These are phyloP conservation scores for Melastoma malabathricum DNA, from an alignment of 345 rosid genomes.

Conservation along the genomic window DNA sequence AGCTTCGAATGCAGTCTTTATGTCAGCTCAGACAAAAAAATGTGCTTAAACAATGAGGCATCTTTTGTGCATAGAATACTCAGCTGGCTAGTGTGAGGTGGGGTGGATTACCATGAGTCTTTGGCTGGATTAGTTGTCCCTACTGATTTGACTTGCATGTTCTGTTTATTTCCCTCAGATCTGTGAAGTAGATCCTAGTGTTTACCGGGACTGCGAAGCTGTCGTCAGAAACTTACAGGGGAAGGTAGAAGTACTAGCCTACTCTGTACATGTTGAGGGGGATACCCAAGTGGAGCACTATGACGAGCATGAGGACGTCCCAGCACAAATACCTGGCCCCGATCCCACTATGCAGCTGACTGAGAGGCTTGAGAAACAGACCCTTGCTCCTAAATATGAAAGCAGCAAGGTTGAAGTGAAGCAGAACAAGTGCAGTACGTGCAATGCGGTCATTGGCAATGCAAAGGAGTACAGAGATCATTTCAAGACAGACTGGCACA, in stretches of 20 bases:
- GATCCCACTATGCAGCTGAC: conserved; percentile 24
- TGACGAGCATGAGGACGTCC: conserved; percentile 52
- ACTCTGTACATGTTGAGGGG: conserved; percentile 81
- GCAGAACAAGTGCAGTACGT: conserved; percentile 72
- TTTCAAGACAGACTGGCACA: conserved; percentile 95
- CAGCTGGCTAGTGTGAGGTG: too few species aligned
- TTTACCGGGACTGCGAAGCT: conserved; percentile 68
- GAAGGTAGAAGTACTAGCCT: conserved; percentile 76
- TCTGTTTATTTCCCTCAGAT: conserved; percentile 24
- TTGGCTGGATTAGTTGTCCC: too few species aligned
- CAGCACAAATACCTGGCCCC: conserved; percentile 21
- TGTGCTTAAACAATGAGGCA: too few species aligned
- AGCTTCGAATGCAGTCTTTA: too few species aligned
- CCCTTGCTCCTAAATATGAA: conserved; percentile 23
- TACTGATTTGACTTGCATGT: neutral
- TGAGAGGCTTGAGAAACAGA: conserved; percentile 48
- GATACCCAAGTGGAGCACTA: conserved; percentile 69
- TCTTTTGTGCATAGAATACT: too few species aligned
- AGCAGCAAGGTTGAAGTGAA: conserved; percentile 35
- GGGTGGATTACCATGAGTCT: too few species aligned
- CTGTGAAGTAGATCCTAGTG: conserved; percentile 76
- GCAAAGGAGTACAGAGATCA: conserved; percentile 80
- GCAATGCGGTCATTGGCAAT: conserved; percentile 64
- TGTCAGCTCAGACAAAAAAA: too few species aligned
- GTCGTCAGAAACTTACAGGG: conserved; percentile 72